A percentile compares a stretch with the other conserved stretches of the same genome.
Conservation (phyloP, 164 flowering plant genomes). For the Nelumbo lutea region DNA sequence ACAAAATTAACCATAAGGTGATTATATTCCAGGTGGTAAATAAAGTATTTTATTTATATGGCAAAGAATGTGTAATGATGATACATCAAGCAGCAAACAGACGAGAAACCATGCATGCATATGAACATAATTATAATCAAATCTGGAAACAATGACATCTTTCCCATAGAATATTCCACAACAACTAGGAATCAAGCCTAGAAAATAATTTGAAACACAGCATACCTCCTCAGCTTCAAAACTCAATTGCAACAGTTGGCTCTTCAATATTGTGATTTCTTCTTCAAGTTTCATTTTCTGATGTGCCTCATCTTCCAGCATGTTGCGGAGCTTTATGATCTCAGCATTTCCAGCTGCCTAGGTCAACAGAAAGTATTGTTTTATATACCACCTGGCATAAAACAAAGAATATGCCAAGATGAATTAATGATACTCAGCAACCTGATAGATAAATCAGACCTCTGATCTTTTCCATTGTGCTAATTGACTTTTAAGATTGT, state of each 20-base stretch:
- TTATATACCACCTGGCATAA: not conserved
- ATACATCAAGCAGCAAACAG: too few species aligned
- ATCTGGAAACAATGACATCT: too few species aligned
- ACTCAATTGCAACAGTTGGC: slow-evolving; percentile 78
- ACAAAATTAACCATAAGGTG: too few species aligned
- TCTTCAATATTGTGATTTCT: slow-evolving; percentile 63
- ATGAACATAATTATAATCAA: too few species aligned
- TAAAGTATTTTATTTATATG: too few species aligned
- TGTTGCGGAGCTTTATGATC: slow-evolving; percentile 54
- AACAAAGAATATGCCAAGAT: not conserved
- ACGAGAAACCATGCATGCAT: too few species aligned
- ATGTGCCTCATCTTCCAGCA: slow-evolving; percentile 71
- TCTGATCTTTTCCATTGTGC: slow-evolving; percentile 58
- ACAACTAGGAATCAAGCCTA: not conserved
- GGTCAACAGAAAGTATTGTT: slow-evolving; percentile 7
- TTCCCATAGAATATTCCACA: not conserved
- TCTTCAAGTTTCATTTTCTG: slow-evolving; percentile 79
- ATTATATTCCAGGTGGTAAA: too few species aligned
- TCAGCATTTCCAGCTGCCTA: slow-evolving; percentile 70
- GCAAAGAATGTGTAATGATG: too few species aligned
- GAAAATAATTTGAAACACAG: not conserved
- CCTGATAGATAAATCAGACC: slow-evolving; percentile 35
- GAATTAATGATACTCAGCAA: slow-evolving; percentile 1
- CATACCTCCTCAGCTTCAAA: slow-evolving; percentile 91
- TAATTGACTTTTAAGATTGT: slow-evolving; percentile 55